These are phyloP conservation scores for Phlyctochytrium arcticum DNA, from an alignment of 192 early-diverging fungal genomes.

Conservation along the genomic window DNA sequence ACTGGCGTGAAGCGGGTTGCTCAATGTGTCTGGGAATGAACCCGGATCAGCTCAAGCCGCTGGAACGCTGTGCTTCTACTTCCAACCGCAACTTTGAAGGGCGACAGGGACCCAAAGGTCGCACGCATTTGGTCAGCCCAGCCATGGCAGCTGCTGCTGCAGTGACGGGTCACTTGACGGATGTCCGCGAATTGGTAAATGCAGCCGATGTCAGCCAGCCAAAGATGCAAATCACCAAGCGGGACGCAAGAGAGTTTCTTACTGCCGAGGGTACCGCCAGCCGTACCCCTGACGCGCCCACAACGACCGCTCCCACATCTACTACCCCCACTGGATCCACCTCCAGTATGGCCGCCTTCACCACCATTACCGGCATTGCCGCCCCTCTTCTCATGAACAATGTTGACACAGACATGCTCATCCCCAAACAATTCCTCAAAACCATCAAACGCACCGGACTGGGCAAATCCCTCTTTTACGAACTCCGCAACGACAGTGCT, in stretches of 20 bases:
- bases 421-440: constrained; percentile 74
- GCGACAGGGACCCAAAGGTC: constrained; percentile 60
- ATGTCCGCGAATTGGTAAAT: constrained; percentile 49
- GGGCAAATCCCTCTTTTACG: constrained; percentile 56
- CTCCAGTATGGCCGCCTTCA: constrained; percentile 58
- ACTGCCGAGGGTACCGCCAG: constrained; percentile 26
- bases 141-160: constrained; percentile 72
- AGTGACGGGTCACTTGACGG: constrained; percentile 54
- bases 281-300: background rate
- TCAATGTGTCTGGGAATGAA: constrained; percentile 76
- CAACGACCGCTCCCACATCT: constrained; percentile 10
- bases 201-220: background rate
- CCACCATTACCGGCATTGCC: constrained; percentile 50
- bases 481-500: constrained; percentile 50
- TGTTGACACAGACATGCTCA: constrained; percentile 71
- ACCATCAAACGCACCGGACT: constrained; percentile 70
- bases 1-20: constrained; percentile 69
- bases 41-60: constrained; percentile 63
- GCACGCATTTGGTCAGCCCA: constrained; percentile 62
- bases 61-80: constrained; percentile 66
- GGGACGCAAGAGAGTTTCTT: constrained; percentile 31
- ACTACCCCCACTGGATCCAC: constrained; percentile 8
- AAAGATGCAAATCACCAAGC: constrained; percentile 26
- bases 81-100: constrained; percentile 76
- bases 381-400: constrained; percentile 60